Percentiles rank a stretch among this genome's conserved stretches.
phyloP scores from a whole-genome alignment of 768 basidiomycete species.

The Rubroboletus satanas region DNA sequence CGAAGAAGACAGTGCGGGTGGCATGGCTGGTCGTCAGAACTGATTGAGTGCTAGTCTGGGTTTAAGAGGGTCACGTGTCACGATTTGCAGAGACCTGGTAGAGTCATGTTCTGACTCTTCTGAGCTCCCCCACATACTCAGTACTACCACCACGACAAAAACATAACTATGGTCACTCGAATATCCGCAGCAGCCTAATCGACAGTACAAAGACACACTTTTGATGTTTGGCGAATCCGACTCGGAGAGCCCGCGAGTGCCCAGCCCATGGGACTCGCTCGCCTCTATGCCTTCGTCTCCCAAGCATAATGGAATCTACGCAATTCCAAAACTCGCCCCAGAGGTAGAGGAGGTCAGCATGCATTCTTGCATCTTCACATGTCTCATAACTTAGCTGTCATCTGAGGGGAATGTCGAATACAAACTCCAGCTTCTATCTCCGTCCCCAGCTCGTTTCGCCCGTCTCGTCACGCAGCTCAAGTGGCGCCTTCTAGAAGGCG shows the following conservation, averaged over 20 bases:
- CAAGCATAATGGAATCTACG: conserved; percentile 23
- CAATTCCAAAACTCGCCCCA: conserved; percentile 65
- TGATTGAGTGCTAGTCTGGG: not conserved
- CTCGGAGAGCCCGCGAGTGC: conserved; percentile 73
- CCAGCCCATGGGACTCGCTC: conserved; percentile 80
- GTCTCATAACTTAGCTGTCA: not conserved
- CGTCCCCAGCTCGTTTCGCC: conserved; percentile 70
- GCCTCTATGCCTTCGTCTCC: conserved; percentile 49
- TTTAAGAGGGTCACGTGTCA: conserved; percentile 16
- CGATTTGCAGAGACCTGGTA: not conserved
- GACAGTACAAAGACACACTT: not conserved
- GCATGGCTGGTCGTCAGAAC: conserved; percentile 17
- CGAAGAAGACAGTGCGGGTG: conserved; percentile 23
- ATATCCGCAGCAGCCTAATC: conserved; percentile 37
- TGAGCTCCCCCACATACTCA: not conserved
- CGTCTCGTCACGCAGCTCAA: conserved; percentile 93
- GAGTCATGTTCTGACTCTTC: conserved; percentile 8
- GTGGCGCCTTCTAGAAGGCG: conserved; percentile 87
- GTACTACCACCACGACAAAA: not conserved
- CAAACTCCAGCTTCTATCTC: conserved; percentile 84
- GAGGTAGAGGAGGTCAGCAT: conserved; percentile 61
- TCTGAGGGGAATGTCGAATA: conserved; percentile 86
- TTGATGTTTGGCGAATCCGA: conserved; percentile 81
- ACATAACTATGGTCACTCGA: conserved; percentile 51
- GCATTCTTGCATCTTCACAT: not conserved